Percentiles rank a stretch among this genome's conserved stretches.
These are phyloP conservation scores for Alisma plantagoaquatica DNA, from an alignment of 106 monocot species.

Conservation along the genomic window DNA sequence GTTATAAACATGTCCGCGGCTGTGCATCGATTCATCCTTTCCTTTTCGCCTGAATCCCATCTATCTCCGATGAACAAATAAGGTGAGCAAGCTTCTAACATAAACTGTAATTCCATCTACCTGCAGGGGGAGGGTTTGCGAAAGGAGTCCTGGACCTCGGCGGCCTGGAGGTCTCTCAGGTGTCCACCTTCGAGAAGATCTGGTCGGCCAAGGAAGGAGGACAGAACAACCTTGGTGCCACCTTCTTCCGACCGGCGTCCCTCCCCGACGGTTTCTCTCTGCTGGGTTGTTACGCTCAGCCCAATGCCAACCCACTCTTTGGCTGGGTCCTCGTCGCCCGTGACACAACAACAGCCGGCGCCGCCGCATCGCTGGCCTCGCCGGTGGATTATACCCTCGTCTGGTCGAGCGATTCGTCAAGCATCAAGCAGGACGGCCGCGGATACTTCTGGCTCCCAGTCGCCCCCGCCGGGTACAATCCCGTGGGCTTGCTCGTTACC, in stretches of 20 bases:
- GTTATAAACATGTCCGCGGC: no score
- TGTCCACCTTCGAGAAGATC: constrained; percentile 4
- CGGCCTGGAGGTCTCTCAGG: constrained; percentile 3
- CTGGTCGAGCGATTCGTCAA: constrained; percentile 15
- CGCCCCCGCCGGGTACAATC: constrained; percentile 52
- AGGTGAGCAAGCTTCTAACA: no score
- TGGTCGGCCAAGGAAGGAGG: constrained; percentile 5
- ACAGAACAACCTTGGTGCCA: background rate
- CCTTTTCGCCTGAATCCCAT: no score
- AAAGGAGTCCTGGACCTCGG: constrained; percentile 1
- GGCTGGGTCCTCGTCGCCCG: constrained; percentile 4
- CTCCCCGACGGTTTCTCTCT: background rate
- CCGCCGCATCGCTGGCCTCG: background rate
- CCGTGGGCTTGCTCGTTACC: constrained; percentile 61
- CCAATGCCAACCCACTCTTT: constrained; percentile 1
- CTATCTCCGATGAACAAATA: no score
- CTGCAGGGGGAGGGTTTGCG: background rate
- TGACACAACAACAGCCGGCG: background rate
- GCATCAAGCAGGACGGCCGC: constrained; percentile 20
- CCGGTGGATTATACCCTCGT: constrained; percentile 2
- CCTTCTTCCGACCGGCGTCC: constrained; percentile 5
- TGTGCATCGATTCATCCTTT: no score
- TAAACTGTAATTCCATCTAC: no score
- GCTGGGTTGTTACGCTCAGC: constrained; percentile 6
- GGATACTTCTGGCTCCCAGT: constrained; percentile 75